phyloP scores from a whole-genome alignment of 495 filamentous ascomycete genomes.

The Wilcoxina mikolae region DNA sequence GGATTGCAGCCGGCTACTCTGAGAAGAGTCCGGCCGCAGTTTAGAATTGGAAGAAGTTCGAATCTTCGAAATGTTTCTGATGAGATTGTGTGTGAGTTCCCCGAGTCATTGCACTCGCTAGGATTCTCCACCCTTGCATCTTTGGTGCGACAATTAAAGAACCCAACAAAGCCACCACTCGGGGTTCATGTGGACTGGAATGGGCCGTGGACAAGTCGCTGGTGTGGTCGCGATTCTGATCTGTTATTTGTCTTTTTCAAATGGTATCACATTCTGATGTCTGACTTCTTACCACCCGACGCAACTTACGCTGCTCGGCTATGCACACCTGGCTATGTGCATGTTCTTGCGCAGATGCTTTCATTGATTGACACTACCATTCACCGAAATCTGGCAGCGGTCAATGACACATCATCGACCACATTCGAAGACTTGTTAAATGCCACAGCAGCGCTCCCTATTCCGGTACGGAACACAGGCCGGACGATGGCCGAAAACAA shows the following conservation, averaged over 20 bases:
- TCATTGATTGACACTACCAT: slow-evolving; percentile 71
- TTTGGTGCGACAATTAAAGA: slow-evolving; percentile 50
- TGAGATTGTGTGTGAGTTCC: slow-evolving; percentile 56
- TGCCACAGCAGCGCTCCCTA: slow-evolving; percentile 45
- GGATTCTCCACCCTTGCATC: slow-evolving; percentile 54
- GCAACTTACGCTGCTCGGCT: slow-evolving; percentile 45
- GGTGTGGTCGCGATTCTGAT: slow-evolving; percentile 83
- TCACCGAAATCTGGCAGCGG: slow-evolving; percentile 49
- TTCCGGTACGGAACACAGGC: slow-evolving; percentile 48
- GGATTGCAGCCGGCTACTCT: slow-evolving; percentile 48
- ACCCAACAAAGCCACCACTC: slow-evolving; percentile 51
- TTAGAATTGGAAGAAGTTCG: slow-evolving; percentile 36
- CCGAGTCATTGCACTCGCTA: slow-evolving; percentile 51
- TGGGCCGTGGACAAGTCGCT: slow-evolving; percentile 71
- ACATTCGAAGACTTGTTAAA: slow-evolving; percentile 68
- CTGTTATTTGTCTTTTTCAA: slow-evolving; percentile 90
- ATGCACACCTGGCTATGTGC: slow-evolving; percentile 63
- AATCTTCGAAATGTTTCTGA: slow-evolving; percentile 36
- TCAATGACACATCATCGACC: slow-evolving; percentile 43
- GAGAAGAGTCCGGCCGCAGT: slow-evolving; percentile 54
- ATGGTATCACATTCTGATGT: slow-evolving; percentile 68
- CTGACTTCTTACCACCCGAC: slow-evolving; percentile 60
- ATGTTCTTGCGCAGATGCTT: slow-evolving; percentile 76
- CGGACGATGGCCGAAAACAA: slow-evolving; percentile 86
- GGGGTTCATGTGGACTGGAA: slow-evolving; percentile 67